Evolutionary conservation across 2,329 filamentous ascomycete genomes (phyloP), one percentile per base, ranked within the genome.

Genomic region (Penicillium sp.): DNA sequence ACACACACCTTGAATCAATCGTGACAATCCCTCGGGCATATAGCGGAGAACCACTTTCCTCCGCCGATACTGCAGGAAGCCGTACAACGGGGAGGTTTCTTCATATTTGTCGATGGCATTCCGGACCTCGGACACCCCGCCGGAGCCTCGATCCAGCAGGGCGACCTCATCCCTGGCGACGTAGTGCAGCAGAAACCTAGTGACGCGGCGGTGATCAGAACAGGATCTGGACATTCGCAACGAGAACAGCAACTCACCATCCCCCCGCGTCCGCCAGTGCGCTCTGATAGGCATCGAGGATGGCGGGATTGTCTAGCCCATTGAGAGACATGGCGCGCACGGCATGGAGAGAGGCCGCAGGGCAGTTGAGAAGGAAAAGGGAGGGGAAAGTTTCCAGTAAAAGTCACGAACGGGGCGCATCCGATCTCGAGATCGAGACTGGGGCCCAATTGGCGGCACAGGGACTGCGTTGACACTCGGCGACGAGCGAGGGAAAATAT

Each of bases 121-220:
- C 57, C 88, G 83, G 48, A 92, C 80, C 61, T 96, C 92, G 44
- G 80, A 75, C 42, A 95, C 82, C 47, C 92, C 90, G 50, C 85
- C 85, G 50, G 74, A 83, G 33, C 92, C 92, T 51, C 77, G 79
- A 43, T 74, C 78, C 41, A 92, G 72, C 39, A 98, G 67, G 50
- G 85, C 81, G 44, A 98, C 75, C 53, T 90, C 85, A 71, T 98
- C 92, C 64, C 92, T 82, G 45, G 83, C 83, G 47, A 79, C 75
- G 68, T 98, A 98, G 62, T 90, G 89, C 54, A 98, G 79, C 47
- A 96, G 78, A 58, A 98, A 92, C 92, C 92, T 96, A 59, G 22
- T 41, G 13, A 15, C 30, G 18, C 40, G n/a, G n/a, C n/a, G n/a
- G n/a, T n/a, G n/a, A n/a, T n/a, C n/a, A n/a, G n/a, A n/a, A n/a